Evolutionary conservation across 257 asterid species (phyloP), one percentile per base, ranked within the genome.

Genomic region (Dorcoceras hygrometricum): DNA sequence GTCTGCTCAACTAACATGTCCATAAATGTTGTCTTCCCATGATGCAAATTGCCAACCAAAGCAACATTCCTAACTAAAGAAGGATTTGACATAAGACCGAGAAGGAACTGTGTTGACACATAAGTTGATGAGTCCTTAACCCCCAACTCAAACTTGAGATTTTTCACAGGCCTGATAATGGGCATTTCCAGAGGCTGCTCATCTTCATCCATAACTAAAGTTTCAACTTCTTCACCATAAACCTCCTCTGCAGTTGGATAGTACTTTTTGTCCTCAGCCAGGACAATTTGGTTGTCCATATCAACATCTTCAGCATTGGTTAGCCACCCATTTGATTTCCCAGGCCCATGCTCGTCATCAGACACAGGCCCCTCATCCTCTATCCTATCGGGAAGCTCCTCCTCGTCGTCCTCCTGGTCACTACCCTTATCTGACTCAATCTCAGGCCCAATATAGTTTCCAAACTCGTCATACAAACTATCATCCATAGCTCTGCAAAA

Each of bases 191-290:
- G 87, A 18, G 99, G 95, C 68, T 81, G 92, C 76, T 93, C 99
- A 34, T 93, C 99, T 82, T 93, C 99, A 72, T 93, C 99, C 97
- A 88, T 88, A 19, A 93, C 99, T 76, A 93, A 67, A 1, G 99
- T 90, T 67, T 93, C 99, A 9, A 93, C 99, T 76, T 90, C 99
- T 71, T 90, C 96, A 3, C 99, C 99, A 28, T 93, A 93, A 34
- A 93, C 97, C 83, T 93, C 99, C 79, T 93, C 99, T 3, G 99
- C 97, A 18, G 99, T 90, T 0, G 97, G 99, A 74, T 93, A 93
- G 71, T 93, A 93, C 53, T 93, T 90, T 63, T 93, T 93, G 72
- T 93, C 99, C 81, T 93, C 99, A 0, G 99, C 97, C 11, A 90
- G 89, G 57, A 93, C 89, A 55, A 93, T 86, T 59, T 90, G 99